Conservation (phyloP, 768 basidiomycete species). For the Boletus tomentosulus region DNA sequence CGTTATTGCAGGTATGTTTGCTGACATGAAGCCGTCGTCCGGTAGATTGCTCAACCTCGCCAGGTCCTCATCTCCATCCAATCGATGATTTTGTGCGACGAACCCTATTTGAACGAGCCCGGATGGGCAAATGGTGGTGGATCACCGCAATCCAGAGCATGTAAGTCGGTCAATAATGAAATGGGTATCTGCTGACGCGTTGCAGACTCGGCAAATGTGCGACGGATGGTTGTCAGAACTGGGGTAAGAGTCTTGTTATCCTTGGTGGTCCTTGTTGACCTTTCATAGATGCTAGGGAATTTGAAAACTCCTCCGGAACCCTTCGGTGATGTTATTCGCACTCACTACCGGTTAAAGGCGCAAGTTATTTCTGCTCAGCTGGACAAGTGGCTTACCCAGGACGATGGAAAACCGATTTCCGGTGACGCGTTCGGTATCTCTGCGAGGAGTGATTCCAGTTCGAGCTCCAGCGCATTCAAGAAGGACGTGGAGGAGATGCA, state of each 20-base stretch:
- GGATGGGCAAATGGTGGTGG: slow-evolving; percentile 76
- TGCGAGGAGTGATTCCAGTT: slow-evolving; percentile 35
- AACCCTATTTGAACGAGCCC: slow-evolving; percentile 89
- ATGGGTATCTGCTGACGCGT: slow-evolving; percentile 7
- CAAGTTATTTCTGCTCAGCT: slow-evolving; percentile 65
- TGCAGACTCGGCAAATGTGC: slow-evolving; percentile 85
- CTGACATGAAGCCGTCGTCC: background rate
- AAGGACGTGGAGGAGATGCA: slow-evolving; percentile 75
- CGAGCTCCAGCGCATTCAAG: slow-evolving; percentile 56
- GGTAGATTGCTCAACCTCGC: slow-evolving; percentile 1
- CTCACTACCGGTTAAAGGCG: slow-evolving; percentile 88
- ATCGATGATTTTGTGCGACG: slow-evolving; percentile 94
- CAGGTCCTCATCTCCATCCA: slow-evolving; percentile 89
- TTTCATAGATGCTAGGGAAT: slow-evolving; percentile 73
- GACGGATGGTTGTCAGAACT: slow-evolving; percentile 87
- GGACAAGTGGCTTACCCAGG: slow-evolving; percentile 70
- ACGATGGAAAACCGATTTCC: slow-evolving; percentile 63
- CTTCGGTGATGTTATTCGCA: slow-evolving; percentile 81
- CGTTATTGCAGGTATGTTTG: slow-evolving; percentile 68
- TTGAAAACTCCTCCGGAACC: slow-evolving; percentile 79
- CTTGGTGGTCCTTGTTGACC: slow-evolving; percentile 7
- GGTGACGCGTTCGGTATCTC: slow-evolving; percentile 51
- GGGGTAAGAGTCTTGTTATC: slow-evolving; percentile 50
- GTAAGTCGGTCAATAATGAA: slow-evolving; percentile 39
- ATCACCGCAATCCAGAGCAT: slow-evolving; percentile 70